Conservation (phyloP, 2,329 filamentous ascomycete genomes). For the Penicillium hordei region DNA sequence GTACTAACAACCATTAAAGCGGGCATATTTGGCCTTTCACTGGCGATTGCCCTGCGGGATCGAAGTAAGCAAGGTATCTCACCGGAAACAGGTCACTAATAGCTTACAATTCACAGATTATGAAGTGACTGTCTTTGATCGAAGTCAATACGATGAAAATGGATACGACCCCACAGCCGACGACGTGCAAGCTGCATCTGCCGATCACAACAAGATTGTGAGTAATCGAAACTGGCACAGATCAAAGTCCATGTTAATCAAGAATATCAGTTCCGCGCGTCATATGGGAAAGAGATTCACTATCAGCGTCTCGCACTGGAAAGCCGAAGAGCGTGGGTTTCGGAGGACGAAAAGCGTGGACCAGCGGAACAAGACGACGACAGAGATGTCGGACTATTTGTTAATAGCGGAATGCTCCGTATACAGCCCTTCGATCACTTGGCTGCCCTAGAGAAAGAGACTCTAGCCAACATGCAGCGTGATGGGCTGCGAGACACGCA, state of each 20-base stretch:
- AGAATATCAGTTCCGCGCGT: conserved; percentile 16
- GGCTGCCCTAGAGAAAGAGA: conserved; percentile 16
- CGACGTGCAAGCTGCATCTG: conserved; percentile 18
- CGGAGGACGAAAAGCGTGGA: conserved; percentile 16
- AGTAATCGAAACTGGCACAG: neutral
- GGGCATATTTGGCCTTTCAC: conserved; percentile 19
- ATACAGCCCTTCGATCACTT: conserved; percentile 17
- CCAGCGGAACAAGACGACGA: conserved; percentile 1
- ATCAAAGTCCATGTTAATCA: neutral
- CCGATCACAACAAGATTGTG: conserved; percentile 22
- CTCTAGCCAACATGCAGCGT: conserved; percentile 18
- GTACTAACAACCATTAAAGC: conserved; percentile 4
- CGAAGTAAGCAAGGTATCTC: neutral
- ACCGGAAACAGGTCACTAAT: neutral
- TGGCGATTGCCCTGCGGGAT: conserved; percentile 17
- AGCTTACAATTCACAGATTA: conserved; percentile 1
- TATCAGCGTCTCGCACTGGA: conserved; percentile 22
- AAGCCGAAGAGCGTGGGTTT: conserved; percentile 12
- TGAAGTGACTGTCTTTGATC: conserved; percentile 17
- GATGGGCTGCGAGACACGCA: conserved; percentile 18
- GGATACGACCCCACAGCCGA: conserved; percentile 14
- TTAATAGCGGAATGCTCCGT: conserved; percentile 20
- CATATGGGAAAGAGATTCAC: conserved; percentile 18
- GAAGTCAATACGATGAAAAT: conserved; percentile 15
- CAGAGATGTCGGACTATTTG: conserved; percentile 14